Percentiles rank a stretch among this genome's conserved stretches.
Conservation (phyloP, 345 rosid genomes). For the Moringa oleifera region DNA sequence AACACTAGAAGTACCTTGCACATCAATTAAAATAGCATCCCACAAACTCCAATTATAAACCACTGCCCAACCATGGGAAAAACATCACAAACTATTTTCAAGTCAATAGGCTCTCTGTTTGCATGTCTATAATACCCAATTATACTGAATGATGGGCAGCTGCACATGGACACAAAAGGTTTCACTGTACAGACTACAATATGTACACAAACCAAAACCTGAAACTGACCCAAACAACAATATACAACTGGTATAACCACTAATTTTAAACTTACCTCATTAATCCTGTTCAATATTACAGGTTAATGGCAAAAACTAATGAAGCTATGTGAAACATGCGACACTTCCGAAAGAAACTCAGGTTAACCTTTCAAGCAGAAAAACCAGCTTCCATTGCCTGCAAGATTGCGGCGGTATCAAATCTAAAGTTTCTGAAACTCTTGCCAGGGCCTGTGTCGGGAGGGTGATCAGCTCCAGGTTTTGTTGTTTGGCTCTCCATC, state of each 20-base stretch:
- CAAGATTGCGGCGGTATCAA: conserved; percentile 47
- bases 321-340: background rate
- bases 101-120: too few relatives aligned
- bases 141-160: too few relatives aligned
- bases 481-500: conserved; percentile 43
- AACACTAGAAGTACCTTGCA: too few relatives aligned
- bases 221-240: background rate
- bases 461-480: conserved; percentile 33
- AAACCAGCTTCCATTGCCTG: conserved; percentile 65
- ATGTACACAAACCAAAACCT: background rate
- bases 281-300: background rate
- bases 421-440: conserved; percentile 68
- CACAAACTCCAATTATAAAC: too few relatives aligned
- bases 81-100: too few relatives aligned
- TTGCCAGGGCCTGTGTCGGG: conserved; percentile 50
- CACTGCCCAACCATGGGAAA: too few relatives aligned
- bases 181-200: background rate
- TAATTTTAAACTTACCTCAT: background rate
- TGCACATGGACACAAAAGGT: background rate
- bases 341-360: background rate
- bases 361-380: conserved; percentile 18
- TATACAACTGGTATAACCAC: background rate
- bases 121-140: too few relatives aligned
- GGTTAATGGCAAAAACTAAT: background rate
- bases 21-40: too few relatives aligned